Evolutionary conservation across 768 basidiomycete species (phyloP), one percentile per base, ranked within the genome.

Genomic region (Mycena crocata): DNA sequence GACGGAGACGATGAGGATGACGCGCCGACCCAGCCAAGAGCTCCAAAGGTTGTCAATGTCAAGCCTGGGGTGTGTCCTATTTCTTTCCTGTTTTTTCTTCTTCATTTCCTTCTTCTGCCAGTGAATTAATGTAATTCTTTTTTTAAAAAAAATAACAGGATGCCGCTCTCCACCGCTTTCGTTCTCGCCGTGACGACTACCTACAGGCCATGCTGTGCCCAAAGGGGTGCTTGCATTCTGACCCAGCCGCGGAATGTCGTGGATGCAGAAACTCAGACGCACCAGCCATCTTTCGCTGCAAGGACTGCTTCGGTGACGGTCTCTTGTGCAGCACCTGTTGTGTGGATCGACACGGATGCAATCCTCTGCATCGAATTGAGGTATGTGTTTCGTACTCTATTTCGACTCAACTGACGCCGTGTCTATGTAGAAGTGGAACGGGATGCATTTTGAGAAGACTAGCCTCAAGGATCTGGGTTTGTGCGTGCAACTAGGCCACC

Each of bases 401-500:
- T 49, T 34, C 42, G 57, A 57, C 10, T 17, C 37, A 37, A 37
- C 37, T 17, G 37, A n/a, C n/a, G n/a, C n/a, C 17, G 37, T 48
- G 26, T 26, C 10, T 30, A 24, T 48, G 3, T 30, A 6, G 26
- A 48, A 7, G 12, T 71, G 70, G 70, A 62, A 42, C 10, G 67
- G 73, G 10, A 7, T 2, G 5, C 54, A 35, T 35, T 76, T 74
- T 57, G 44, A 52, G 31, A 9, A 24, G 1, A 30, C 26, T 5
- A 40, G 54, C 1, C 52, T 76, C 13, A 60, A 63, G 55, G 24
- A 57, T 4, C 35, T 73, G 24, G 75, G 74, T 5, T 54, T 75
- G 21, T 64, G 72, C 19, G 67, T 74, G 21, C 74, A 73, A 50
- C 66, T 77, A 2, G 68, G 73, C 28, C 73, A 75, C 31, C 46